Percentiles rank a stretch among this genome's conserved stretches.
These are phyloP conservation scores for Dactylellina sp. DNA, from an alignment of 2,329 filamentous ascomycete species.

Conservation along the genomic window DNA sequence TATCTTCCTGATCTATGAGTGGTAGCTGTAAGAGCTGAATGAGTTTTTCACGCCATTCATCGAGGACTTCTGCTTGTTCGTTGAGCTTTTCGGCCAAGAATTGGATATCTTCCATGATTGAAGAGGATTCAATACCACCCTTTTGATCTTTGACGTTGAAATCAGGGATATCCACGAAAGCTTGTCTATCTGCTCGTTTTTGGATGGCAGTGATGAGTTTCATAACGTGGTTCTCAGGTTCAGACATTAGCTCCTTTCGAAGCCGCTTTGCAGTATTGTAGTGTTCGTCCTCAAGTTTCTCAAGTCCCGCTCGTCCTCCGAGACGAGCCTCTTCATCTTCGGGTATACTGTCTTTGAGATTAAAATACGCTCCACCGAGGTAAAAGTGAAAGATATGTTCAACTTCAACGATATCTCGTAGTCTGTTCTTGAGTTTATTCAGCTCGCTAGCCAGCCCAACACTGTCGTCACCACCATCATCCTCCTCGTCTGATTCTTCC, in stretches of 20 bases:
- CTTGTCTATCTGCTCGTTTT: constrained; percentile 68
- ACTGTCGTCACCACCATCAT: constrained; percentile 73
- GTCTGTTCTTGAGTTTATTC: constrained; percentile 44
- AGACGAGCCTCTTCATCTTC: constrained; percentile 76
- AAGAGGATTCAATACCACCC: constrained; percentile 78
- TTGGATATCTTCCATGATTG: constrained; percentile 75
- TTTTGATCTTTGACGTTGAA: constrained; percentile 68
- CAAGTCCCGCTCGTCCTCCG: constrained; percentile 64
- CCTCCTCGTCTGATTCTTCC: constrained; percentile 67
- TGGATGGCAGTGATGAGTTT: constrained; percentile 74
- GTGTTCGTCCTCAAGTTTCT: constrained; percentile 61
- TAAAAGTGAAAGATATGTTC: constrained; percentile 50
- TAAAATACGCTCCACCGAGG: constrained; percentile 39
- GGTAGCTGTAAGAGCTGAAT: constrained; percentile 70
- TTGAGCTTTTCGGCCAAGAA: constrained; percentile 75
- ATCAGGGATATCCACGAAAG: constrained; percentile 74
- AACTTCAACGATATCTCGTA: constrained; percentile 43
- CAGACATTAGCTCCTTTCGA: constrained; percentile 69
- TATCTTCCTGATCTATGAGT: constrained; percentile 83
- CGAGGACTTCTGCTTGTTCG: constrained; percentile 76
- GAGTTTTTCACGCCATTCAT: constrained; percentile 79
- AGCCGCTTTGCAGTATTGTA: constrained; percentile 84
- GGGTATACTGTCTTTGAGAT: constrained; percentile 69
- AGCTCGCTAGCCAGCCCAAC: constrained; percentile 20
- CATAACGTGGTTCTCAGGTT: constrained; percentile 71